Conservation (phyloP, 1,284 basidiomycete genomes). For the Stereum hirsutum region DNA sequence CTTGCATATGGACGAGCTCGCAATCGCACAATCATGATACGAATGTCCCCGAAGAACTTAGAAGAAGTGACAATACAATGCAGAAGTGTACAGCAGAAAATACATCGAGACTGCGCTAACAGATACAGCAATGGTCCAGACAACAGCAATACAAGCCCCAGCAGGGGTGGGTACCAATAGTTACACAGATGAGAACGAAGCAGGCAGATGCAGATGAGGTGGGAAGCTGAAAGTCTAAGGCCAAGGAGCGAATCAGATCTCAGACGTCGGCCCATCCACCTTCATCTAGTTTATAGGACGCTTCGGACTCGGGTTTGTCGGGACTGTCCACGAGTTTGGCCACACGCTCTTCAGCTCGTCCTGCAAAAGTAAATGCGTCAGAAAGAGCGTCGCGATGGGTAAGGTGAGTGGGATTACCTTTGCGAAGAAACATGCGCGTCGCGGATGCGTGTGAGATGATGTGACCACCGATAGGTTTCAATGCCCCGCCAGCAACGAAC, state of each 20-base stretch:
- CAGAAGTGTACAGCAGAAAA: no score
- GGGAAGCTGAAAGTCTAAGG: background rate
- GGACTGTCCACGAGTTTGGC: slow-evolving; percentile 94
- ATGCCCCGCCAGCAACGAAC: slow-evolving; percentile 82
- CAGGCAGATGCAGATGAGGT: no score
- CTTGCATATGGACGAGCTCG: no score
- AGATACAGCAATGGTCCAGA: no score
- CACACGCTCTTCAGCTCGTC: slow-evolving; percentile 89
- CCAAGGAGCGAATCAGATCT: slow-evolving; percentile 3
- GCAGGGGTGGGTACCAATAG: no score
- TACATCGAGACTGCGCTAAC: no score
- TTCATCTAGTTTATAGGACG: slow-evolving; percentile 85
- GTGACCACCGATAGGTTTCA: slow-evolving; percentile 84
- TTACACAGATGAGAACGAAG: no score
- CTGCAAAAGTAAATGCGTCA: slow-evolving; percentile 29
- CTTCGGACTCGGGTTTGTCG: slow-evolving; percentile 86
- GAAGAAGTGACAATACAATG: no score
- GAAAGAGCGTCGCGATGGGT: background rate
- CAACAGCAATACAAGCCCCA: no score
- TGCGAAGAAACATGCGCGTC: slow-evolving; percentile 78
- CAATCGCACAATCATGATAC: no score
- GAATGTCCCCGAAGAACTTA: no score
- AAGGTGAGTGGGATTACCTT: slow-evolving; percentile 43
- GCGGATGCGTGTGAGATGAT: slow-evolving; percentile 83
- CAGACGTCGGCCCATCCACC: slow-evolving; percentile 74